phyloP scores from a whole-genome alignment of 139 green algal species.

The Chlorella sp. region DNA sequence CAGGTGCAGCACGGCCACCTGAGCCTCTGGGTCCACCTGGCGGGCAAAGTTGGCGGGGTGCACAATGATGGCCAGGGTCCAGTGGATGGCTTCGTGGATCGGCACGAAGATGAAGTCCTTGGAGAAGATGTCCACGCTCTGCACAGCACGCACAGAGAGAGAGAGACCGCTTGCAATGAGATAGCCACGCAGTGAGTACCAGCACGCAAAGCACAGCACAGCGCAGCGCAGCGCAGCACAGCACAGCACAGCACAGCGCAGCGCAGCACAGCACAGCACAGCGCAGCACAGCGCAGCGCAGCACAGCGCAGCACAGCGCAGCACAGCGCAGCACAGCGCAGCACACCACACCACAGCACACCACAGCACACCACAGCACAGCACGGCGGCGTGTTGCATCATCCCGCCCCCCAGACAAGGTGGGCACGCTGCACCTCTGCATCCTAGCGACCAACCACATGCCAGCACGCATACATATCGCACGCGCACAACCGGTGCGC shows the following conservation, averaged over 20 bases:
- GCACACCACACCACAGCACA: no score
- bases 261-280: not conserved
- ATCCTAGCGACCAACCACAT: no score
- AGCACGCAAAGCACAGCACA: not conserved
- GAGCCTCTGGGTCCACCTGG: not conserved
- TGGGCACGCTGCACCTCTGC: no score
- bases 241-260: not conserved
- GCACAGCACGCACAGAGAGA: not conserved
- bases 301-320: not conserved
- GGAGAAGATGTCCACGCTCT: conserved; percentile 70
- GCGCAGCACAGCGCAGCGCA: not conserved
- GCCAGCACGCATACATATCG: no score
- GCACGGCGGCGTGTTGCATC: no score
- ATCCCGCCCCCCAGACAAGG: no score
- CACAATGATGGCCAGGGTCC: conserved; percentile 82
- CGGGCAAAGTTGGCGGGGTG: conserved; percentile 42
- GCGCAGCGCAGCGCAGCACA: not conserved
- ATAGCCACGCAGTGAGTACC: not conserved
- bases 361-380: no score
- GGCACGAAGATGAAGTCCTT: conserved; percentile 90
- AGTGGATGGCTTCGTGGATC: conserved; percentile 84
- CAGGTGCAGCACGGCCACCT: conserved; percentile 59
- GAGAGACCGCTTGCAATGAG: not conserved
- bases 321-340: no score
- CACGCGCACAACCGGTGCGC: no score